These are phyloP conservation scores for Beauveria sp. DNA, from an alignment of 2,329 filamentous ascomycete species.

Conservation along the genomic window DNA sequence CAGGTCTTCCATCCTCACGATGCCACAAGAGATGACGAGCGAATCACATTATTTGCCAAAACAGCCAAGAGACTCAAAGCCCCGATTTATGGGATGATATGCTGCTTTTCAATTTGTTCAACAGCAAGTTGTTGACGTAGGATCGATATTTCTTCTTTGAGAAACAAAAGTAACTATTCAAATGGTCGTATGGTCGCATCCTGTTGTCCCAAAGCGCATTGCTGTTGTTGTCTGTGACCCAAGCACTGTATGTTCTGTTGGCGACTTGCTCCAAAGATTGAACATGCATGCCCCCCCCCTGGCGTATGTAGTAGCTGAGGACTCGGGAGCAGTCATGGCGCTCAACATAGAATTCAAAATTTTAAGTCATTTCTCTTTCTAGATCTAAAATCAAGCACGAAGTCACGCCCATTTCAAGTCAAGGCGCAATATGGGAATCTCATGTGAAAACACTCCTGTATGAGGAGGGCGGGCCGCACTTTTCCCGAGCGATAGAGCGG, in stretches of 20 bases:
- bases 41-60: background rate
- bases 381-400: background rate
- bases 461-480: conserved; percentile 6
- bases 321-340: background rate
- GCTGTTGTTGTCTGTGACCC: too few relatives aligned
- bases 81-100: background rate
- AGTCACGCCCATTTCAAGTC: background rate
- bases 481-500: conserved; percentile 5
- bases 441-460: background rate
- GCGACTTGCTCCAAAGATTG: background rate
- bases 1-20: background rate
- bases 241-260: background rate
- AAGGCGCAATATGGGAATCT: background rate
- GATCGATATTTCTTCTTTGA: background rate
- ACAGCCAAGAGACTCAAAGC: background rate
- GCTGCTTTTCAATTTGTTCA: background rate
- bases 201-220: background rate
- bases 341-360: too few relatives aligned
- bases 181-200: background rate
- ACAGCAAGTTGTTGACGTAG: background rate
- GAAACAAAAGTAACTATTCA: background rate
- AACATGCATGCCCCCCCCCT: background rate
- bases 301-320: background rate
- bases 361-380: too few relatives aligned
- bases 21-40: background rate